Percentiles rank a stretch among this genome's conserved stretches.
phyloP scores from a whole-genome alignment of 306 rosid species.

The Pterocarpus santalinus region DNA sequence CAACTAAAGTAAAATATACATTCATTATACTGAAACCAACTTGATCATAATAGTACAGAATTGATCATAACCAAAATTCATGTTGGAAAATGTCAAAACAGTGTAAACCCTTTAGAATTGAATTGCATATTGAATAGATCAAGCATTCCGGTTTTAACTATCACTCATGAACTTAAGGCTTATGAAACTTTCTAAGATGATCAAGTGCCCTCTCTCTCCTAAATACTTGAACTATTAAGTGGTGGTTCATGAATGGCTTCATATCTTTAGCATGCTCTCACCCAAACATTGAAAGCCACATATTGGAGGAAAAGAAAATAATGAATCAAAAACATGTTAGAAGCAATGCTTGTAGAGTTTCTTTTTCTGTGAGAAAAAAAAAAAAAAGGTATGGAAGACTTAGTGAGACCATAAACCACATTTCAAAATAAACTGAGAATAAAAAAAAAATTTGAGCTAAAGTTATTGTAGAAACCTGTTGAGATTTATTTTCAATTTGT shows the following conservation, averaged over 20 bases:
- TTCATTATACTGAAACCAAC: too few species aligned
- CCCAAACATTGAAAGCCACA: constrained; percentile 75
- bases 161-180: too few species aligned
- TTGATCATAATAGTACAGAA: too few species aligned
- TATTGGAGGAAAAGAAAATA: constrained; percentile 37
- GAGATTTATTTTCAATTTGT: constrained; percentile 93
- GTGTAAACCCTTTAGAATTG: too few species aligned
- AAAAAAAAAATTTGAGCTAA: constrained; percentile 9
- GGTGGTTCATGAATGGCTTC: constrained; percentile 11
- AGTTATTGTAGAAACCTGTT: constrained; percentile 87
- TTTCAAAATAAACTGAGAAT: constrained; percentile 5
- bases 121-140: too few species aligned
- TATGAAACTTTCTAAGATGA: too few species aligned
- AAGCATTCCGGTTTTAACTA: too few species aligned
- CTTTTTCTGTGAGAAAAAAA: not conserved
- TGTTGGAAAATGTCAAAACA: too few species aligned
- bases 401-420: constrained; percentile 15
- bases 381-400: not conserved
- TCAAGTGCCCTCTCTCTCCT: constrained; percentile 4
- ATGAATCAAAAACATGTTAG: constrained; percentile 15
- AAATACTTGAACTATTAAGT: constrained; percentile 20
- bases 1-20: too few species aligned
- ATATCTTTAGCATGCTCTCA: not conserved
- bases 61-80: too few species aligned
- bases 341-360: too few species aligned